phyloP scores from a whole-genome alignment of 1,139 yeast species.

The Yamadazyma oceani region DNA sequence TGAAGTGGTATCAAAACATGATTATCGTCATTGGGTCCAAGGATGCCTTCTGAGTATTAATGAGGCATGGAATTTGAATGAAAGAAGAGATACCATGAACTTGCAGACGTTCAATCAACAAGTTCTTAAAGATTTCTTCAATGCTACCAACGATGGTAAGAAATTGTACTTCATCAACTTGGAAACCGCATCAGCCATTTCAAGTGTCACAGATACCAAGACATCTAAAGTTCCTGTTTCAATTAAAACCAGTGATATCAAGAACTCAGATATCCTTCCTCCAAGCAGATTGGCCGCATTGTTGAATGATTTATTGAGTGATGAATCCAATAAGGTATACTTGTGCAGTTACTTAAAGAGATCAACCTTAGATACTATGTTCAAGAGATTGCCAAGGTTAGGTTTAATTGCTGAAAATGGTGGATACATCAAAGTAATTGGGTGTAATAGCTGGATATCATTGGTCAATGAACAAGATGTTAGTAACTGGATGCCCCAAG shows the following conservation, averaged over 20 bases:
- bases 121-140: conserved; percentile 39
- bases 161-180: conserved; percentile 57
- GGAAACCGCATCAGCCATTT: conserved; percentile 40
- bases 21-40: conserved; percentile 74
- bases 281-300: conserved; percentile 53
- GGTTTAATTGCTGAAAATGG: conserved; percentile 94
- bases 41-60: conserved; percentile 56
- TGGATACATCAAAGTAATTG: conserved; percentile 62
- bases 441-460: conserved; percentile 61
- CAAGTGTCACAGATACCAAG: conserved; percentile 9
- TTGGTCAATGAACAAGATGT: conserved; percentile 54
- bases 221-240: conserved; percentile 19
- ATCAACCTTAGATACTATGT: conserved; percentile 63
- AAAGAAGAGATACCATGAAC: conserved; percentile 25
- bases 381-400: conserved; percentile 63
- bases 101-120: conserved; percentile 27
- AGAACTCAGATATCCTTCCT: conserved; percentile 32
- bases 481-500: conserved; percentile 61
- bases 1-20: conserved; percentile 60
- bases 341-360: conserved; percentile 66
- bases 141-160: conserved; percentile 33
- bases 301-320: conserved; percentile 47
- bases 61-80: conserved; percentile 63
- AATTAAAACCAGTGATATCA: conserved; percentile 18
- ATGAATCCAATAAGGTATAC: conserved; percentile 64